phyloP scores from a whole-genome alignment of 2,329 filamentous ascomycete genomes.

The Colletotrichum cordylinicola region DNA sequence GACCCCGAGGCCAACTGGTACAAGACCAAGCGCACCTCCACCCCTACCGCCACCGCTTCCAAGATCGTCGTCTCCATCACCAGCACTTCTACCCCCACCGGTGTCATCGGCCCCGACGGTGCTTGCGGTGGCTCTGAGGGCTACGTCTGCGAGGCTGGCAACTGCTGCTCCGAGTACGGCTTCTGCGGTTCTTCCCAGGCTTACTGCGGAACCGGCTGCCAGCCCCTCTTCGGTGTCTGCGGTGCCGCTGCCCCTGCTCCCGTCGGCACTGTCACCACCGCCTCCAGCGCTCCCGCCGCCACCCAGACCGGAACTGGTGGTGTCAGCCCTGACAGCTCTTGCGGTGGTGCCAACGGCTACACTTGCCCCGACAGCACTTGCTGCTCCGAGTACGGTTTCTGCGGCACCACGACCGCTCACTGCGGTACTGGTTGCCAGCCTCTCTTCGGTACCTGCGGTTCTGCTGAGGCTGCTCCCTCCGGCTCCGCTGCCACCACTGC shows the following conservation, averaged over 20 bases:
- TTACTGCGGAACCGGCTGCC: conserved; percentile 25
- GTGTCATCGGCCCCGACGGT: conserved; percentile 13
- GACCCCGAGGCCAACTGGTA: conserved; percentile 54
- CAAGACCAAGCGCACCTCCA: conserved; percentile 23
- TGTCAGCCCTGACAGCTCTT: conserved; percentile 9
- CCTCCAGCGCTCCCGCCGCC: conserved; percentile 3
- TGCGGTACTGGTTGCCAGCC: conserved; percentile 23
- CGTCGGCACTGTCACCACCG: background rate
- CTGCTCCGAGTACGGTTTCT: conserved; percentile 26
- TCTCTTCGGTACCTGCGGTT: conserved; percentile 23
- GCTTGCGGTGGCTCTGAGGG: conserved; percentile 18
- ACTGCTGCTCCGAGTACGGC: conserved; percentile 25
- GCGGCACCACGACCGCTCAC: conserved; percentile 23
- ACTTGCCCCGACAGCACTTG: conserved; percentile 12
- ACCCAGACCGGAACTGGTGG: conserved; percentile 2
- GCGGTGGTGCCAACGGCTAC: conserved; percentile 6
- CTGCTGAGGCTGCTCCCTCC: background rate
- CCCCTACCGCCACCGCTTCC: conserved; percentile 19
- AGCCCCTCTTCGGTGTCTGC: conserved; percentile 25
- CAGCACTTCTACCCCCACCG: conserved; percentile 23
- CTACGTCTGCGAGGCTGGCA: conserved; percentile 19
- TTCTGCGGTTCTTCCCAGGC: conserved; percentile 23
- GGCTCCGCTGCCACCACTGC: background rate
- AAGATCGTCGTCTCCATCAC: conserved; percentile 16
- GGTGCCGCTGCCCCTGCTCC: conserved; percentile 1